Evolutionary conservation across 768 basidiomycete species (phyloP).

Genomic region (Imleria badia): DNA sequence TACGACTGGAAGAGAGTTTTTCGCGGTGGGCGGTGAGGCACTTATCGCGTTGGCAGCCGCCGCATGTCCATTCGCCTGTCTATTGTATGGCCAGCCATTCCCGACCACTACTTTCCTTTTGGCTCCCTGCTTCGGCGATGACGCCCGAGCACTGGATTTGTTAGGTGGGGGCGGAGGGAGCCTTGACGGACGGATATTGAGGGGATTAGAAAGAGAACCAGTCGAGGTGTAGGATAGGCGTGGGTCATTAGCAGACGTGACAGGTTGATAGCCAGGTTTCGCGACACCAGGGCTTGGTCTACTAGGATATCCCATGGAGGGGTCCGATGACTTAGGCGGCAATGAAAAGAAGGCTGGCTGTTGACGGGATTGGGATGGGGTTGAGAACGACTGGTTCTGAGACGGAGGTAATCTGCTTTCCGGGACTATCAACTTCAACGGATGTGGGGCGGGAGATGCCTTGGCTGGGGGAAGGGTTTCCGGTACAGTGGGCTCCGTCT

Average conservation of each 20-base stretch:
- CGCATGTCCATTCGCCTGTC: conserved; percentile 27
- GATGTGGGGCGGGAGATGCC: conserved; percentile 9
- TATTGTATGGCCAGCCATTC: conserved; percentile 45
- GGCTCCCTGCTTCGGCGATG: conserved; percentile 14
- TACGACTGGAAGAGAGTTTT: conserved; percentile 8
- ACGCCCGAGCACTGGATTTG: conserved; percentile 7
- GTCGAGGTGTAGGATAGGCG: conserved; percentile 39
- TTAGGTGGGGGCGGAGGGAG: conserved; percentile 10
- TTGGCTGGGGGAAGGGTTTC: conserved; percentile 15
- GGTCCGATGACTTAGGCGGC: conserved; percentile 19
- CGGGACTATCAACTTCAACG: conserved; percentile 9
- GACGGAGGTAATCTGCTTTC: conserved; percentile 11
- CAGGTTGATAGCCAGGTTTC: conserved; percentile 27
- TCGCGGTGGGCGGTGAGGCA: conserved; percentile 19
- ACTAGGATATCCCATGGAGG: conserved; percentile 8
- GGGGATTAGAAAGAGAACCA: conserved; percentile 50
- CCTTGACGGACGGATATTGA: conserved; percentile 52
- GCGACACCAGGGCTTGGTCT: conserved; percentile 14
- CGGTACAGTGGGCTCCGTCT: conserved; percentile 14
- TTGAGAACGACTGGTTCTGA: conserved; percentile 9
- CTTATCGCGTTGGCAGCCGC: conserved; percentile 1
- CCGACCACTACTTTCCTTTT: conserved; percentile 41
- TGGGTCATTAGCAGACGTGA: conserved; percentile 30
- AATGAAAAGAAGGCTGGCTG: conserved; percentile 12
- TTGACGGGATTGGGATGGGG: conserved; percentile 11